Evolutionary conservation across 2,329 filamentous ascomycete genomes (phyloP).

Genomic region (Septoria petroselini): DNA sequence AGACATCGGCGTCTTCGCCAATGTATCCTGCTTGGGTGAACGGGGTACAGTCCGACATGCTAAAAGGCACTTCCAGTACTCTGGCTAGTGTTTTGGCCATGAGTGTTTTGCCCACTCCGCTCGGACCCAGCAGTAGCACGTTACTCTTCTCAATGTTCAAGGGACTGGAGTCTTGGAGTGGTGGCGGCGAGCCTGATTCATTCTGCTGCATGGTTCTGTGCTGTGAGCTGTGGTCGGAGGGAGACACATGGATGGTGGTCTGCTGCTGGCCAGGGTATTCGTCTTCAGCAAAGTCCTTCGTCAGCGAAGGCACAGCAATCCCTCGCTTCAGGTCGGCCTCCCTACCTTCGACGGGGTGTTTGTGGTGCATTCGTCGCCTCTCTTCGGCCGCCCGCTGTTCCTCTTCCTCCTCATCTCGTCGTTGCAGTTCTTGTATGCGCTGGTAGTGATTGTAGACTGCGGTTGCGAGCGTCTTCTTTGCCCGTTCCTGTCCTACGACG

Average conservation of each 20-base stretch:
- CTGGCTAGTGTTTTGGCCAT: conserved; percentile 90
- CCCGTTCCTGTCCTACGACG: conserved; percentile 90
- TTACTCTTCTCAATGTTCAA: conserved; percentile 94
- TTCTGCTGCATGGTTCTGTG: conserved; percentile 20
- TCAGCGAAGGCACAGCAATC: conserved; percentile 37
- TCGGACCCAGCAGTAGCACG: conserved; percentile 82
- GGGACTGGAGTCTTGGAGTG: conserved; percentile 54
- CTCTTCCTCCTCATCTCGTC: conserved; percentile 75
- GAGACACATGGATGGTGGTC: conserved; percentile 41
- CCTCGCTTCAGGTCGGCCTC: conserved; percentile 35
- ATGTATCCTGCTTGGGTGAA: conserved; percentile 98
- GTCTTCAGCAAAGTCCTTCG: conserved; percentile 45
- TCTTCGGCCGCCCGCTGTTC: conserved; percentile 69
- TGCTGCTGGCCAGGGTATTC: conserved; percentile 62
- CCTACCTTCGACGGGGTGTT: conserved; percentile 73
- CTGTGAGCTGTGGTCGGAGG: conserved; percentile 17
- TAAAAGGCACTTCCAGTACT: conserved; percentile 91
- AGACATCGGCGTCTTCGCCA: conserved; percentile 94
- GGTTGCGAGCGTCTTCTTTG: conserved; percentile 88
- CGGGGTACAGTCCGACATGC: conserved; percentile 91
- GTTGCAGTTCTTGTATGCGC: conserved; percentile 70
- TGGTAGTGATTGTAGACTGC: conserved; percentile 98
- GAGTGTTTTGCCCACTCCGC: conserved; percentile 92
- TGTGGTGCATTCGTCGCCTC: conserved; percentile 60
- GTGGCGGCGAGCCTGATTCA: conserved; percentile 32